Conservation (phyloP, 768 basidiomycete species). For the Macrocybe gigantea region DNA sequence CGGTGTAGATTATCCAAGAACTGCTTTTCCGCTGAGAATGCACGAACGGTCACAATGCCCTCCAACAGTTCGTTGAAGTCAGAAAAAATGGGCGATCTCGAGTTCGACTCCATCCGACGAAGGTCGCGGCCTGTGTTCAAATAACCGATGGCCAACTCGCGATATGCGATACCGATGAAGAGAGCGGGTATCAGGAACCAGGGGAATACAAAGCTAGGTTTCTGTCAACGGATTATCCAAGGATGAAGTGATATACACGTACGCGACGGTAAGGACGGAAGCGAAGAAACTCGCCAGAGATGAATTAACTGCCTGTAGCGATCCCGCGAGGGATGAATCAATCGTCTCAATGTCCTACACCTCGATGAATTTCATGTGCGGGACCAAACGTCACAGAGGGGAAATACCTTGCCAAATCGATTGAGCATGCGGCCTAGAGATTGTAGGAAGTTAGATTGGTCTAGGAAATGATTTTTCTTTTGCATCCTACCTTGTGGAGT, state of each 20-base stretch:
- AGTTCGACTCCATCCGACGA: constrained; percentile 87
- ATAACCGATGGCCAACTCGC: constrained; percentile 63
- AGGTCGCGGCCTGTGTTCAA: constrained; percentile 79
- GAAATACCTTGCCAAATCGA: constrained; percentile 65
- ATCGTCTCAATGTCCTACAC: constrained; percentile 78
- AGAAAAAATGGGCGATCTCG: constrained; percentile 78
- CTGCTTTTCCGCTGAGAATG: constrained; percentile 75
- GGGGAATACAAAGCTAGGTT: constrained; percentile 63
- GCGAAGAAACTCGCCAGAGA: constrained; percentile 75
- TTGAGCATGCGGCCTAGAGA: constrained; percentile 73
- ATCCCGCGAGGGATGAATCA: constrained; percentile 62
- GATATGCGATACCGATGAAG: constrained; percentile 71
- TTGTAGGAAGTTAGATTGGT: background rate
- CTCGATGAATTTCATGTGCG: background rate
- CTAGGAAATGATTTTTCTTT: background rate
- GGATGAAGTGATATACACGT: constrained; percentile 17
- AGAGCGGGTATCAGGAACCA: constrained; percentile 74
- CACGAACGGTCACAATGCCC: constrained; percentile 89
- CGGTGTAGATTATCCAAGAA: constrained; percentile 72
- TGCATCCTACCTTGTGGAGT: constrained; percentile 61
- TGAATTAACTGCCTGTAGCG: constrained; percentile 71
- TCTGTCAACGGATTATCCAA: constrained; percentile 1
- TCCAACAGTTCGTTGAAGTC: constrained; percentile 80
- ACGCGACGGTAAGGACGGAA: constrained; percentile 69
- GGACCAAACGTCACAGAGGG: background rate